phyloP scores from a whole-genome alignment of 1,284 basidiomycete genomes.

The Rhodotorula sp. region DNA sequence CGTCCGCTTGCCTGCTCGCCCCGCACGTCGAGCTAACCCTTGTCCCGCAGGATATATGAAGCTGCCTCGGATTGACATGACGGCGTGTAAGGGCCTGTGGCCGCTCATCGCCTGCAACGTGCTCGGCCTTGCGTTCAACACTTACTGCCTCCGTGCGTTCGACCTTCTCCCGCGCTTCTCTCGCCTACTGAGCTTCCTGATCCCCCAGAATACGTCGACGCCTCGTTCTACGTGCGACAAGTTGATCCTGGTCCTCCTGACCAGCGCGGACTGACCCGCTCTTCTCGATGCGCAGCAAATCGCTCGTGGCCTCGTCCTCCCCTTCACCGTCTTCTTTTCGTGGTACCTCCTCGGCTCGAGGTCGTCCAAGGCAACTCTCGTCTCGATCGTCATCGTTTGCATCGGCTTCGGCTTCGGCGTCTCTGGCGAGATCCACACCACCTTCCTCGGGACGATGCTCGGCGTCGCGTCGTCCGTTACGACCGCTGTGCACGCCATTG shows the following conservation, averaged over 20 bases:
- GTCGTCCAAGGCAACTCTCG: conserved; percentile 54
- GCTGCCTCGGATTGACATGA: conserved; percentile 57
- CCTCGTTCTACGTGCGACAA: conserved; percentile 68
- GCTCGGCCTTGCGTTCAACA: conserved; percentile 80
- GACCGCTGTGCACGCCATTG: conserved; percentile 77
- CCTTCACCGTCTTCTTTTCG: conserved; percentile 80
- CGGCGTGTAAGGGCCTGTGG: conserved; percentile 67
- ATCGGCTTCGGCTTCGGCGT: conserved; percentile 81
- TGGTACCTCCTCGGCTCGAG: conserved; percentile 63
- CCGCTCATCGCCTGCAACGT: conserved; percentile 74
- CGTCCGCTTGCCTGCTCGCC: conserved; percentile 52
- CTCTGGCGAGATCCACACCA: conserved; percentile 47
- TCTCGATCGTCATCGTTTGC: conserved; percentile 73
- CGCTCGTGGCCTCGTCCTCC: conserved; percentile 73
- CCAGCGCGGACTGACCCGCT: neutral
- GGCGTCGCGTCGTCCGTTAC: conserved; percentile 75
- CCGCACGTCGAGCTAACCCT: neutral
- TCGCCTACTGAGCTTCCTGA: neutral
- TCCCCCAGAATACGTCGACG: conserved; percentile 75
- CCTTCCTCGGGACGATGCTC: conserved; percentile 65
- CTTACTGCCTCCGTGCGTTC: conserved; percentile 66
- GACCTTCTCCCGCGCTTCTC: neutral
- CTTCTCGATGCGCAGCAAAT: conserved; percentile 57
- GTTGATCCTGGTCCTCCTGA: neutral
- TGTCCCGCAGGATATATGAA: conserved; percentile 45